Conservation (phyloP, 129 eudicot genomes). For the Centella asiatica region DNA sequence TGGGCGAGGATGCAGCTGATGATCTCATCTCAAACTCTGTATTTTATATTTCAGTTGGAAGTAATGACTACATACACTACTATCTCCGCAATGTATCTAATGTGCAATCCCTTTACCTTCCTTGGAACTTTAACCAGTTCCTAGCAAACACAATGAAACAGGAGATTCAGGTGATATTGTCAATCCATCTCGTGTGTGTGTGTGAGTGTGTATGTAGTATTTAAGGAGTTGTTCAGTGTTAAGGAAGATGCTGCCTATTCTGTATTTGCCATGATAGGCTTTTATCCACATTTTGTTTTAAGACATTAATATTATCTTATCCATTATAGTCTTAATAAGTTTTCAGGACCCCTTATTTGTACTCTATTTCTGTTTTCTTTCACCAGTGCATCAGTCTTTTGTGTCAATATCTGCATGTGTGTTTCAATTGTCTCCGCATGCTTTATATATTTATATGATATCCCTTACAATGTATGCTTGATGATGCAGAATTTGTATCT, state of each 20-base stretch:
- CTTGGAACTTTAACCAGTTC: slow-evolving; percentile 79
- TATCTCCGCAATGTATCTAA: slow-evolving; percentile 68
- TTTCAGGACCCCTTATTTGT: not conserved
- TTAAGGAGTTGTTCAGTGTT: too few relatives aligned
- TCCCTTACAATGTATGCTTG: not conserved
- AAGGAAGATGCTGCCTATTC: not conserved
- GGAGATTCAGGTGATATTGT: slow-evolving; percentile 68
- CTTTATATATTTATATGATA: too few relatives aligned
- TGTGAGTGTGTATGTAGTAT: too few relatives aligned
- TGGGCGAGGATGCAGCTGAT: slow-evolving; percentile 80
- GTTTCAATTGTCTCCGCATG: not conserved
- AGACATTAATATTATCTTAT: not conserved
- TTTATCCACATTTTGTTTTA: not conserved
- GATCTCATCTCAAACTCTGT: slow-evolving; percentile 57
- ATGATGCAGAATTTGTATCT: slow-evolving; percentile 58
- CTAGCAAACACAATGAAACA: slow-evolving; percentile 55
- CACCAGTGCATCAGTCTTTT: not conserved
- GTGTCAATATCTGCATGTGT: not conserved
- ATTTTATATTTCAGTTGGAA: slow-evolving; percentile 85
- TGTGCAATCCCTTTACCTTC: slow-evolving; percentile 66
- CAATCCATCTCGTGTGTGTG: too few relatives aligned
- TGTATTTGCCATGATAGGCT: not conserved
- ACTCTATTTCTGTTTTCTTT: not conserved
- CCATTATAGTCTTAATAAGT: not conserved
- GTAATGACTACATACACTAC: slow-evolving; percentile 91